Percentiles rank a stretch among this genome's conserved stretches.
These are phyloP conservation scores for Hypoxylon sp. DNA, from an alignment of 2,329 filamentous ascomycete species.

Conservation along the genomic window DNA sequence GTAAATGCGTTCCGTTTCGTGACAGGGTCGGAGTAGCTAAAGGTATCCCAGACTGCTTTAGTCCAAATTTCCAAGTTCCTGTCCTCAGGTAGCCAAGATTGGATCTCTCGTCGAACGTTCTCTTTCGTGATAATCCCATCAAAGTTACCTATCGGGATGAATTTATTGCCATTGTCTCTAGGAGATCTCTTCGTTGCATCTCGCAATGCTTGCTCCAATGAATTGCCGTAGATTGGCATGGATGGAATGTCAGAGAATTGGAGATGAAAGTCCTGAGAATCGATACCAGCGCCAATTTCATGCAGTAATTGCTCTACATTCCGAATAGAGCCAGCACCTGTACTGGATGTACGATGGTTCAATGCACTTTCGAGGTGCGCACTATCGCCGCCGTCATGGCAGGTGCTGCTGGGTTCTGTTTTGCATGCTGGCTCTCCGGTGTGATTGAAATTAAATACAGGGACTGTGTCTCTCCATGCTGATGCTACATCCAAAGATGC, in stretches of 20 bases:
- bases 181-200: background rate
- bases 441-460: background rate
- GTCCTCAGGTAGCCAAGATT: slow-evolving; percentile 7
- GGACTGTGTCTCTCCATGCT: background rate
- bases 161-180: background rate
- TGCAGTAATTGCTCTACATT: slow-evolving; percentile 4
- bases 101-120: background rate
- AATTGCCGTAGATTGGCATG: background rate
- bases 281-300: background rate
- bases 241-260: slow-evolving; percentile 2
- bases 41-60: slow-evolving; percentile 10
- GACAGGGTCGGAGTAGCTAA: background rate
- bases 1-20: slow-evolving; percentile 6
- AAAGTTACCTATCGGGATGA: slow-evolving; percentile 25
- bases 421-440: background rate
- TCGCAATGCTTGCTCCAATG: slow-evolving; percentile 1
- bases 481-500: background rate
- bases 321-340: background rate
- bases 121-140: slow-evolving; percentile 16
- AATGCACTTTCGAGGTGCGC: slow-evolving; percentile 5
- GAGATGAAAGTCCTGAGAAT: background rate
- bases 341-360: background rate
- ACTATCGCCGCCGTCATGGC: slow-evolving; percentile 3
- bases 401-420: slow-evolving; percentile 3
- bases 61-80: slow-evolving; percentile 7